Conservation (phyloP, 805 yeast genomes). For the Pichia ethanolica region DNA sequence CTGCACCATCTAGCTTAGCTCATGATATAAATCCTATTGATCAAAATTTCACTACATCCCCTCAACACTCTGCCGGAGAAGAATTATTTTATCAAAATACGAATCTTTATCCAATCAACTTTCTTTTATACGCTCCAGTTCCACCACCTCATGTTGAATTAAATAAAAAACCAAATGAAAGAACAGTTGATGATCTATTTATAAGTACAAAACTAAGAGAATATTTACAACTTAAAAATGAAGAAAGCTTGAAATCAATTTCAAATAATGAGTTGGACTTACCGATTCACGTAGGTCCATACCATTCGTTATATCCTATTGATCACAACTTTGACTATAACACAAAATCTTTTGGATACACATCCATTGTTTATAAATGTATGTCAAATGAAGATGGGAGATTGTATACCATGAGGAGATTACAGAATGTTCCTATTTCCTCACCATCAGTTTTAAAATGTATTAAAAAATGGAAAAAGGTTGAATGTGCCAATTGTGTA, state of each 20-base stretch:
- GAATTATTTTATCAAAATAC: constrained; percentile 29
- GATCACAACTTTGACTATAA: constrained; percentile 41
- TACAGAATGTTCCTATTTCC: constrained; percentile 50
- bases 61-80: constrained; percentile 12
- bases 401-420: constrained; percentile 66
- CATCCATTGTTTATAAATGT: constrained; percentile 68
- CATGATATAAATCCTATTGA: not conserved
- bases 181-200: constrained; percentile 62
- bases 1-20: constrained; percentile 35
- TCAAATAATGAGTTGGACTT: constrained; percentile 43
- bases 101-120: constrained; percentile 51
- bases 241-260: constrained; percentile 62
- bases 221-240: constrained; percentile 61
- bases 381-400: constrained; percentile 72
- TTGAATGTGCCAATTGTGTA: constrained; percentile 53
- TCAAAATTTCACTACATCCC: constrained; percentile 6
- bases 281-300: constrained; percentile 73
- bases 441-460: constrained; percentile 54
- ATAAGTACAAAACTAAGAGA: constrained; percentile 69
- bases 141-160: constrained; percentile 68
- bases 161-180: constrained; percentile 62
- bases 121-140: constrained; percentile 83
- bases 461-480: constrained; percentile 59
- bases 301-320: constrained; percentile 80
- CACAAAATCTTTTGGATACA: constrained; percentile 42